Evolutionary conservation across 2,329 filamentous ascomycete species (phyloP).

Genomic region (Didymella glomerata): DNA sequence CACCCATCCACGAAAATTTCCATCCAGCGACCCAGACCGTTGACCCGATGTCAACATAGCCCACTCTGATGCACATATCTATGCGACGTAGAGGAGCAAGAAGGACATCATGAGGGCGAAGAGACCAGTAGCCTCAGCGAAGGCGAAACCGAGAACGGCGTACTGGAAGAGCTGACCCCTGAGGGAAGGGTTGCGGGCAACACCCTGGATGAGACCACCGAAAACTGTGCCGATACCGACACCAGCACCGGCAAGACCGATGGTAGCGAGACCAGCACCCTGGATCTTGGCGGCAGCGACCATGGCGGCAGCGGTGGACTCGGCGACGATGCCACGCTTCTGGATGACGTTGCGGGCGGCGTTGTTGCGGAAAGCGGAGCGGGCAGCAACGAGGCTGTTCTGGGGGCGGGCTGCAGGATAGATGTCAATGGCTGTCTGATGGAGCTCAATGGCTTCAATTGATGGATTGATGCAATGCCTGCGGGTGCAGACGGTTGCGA

Average conservation of each 20-base stretch:
- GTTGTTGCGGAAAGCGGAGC: conserved; percentile 54
- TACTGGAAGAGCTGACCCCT: conserved; percentile 96
- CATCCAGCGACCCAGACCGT: conserved; percentile 47
- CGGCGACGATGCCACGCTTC: conserved; percentile 53
- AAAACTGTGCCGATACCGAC: conserved; percentile 96
- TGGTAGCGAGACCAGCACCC: conserved; percentile 70
- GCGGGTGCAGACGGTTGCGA: conserved; percentile 42
- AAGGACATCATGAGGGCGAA: conserved; percentile 63
- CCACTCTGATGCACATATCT: conserved; percentile 49
- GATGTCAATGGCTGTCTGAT: conserved; percentile 47
- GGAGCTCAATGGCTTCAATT: conserved; percentile 39
- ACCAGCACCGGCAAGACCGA: conserved; percentile 91
- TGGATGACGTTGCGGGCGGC: conserved; percentile 52
- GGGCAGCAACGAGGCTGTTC: conserved; percentile 52
- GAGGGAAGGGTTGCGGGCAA: conserved; percentile 93
- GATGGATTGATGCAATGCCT: conserved; percentile 38
- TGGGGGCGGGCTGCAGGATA: conserved; percentile 46
- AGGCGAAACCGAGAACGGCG: conserved; percentile 94
- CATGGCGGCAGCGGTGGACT: conserved; percentile 54
- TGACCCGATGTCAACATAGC: conserved; percentile 42
- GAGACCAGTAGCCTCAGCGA: conserved; percentile 86
- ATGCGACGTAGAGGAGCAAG: conserved; percentile 54
- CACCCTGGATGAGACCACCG: conserved; percentile 85
- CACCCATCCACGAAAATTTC: conserved; percentile 52
- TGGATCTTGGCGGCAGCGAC: conserved; percentile 55